Evolutionary conservation across 805 yeast species (phyloP).

Genomic region (Candida yuanshanica): DNA sequence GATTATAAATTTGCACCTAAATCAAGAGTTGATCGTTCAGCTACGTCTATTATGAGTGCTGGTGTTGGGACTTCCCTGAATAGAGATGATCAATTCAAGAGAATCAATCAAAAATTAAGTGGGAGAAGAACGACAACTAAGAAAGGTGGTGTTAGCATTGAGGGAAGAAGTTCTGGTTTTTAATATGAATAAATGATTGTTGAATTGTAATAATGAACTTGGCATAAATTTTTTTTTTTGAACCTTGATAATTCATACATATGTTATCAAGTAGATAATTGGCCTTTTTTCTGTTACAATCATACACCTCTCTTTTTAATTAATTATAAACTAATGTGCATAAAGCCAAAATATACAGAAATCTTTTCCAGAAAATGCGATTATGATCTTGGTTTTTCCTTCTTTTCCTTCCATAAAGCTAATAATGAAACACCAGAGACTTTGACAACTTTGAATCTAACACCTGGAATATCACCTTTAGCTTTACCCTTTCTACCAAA

Average conservation of each 20-base stretch:
- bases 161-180: constrained; percentile 27
- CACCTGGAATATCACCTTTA: constrained; percentile 99
- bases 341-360: constrained; percentile 20
- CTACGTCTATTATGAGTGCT: constrained; percentile 31
- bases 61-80: constrained; percentile 48
- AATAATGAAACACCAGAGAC: constrained; percentile 99
- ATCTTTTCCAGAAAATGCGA: constrained; percentile 14
- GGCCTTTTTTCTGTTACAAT: no score
- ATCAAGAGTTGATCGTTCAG: constrained; percentile 44
- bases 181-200: neutral
- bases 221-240: no score
- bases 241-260: no score
- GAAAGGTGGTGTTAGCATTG: constrained; percentile 75
- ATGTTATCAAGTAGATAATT: no score
- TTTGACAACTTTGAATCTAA: constrained; percentile 99
- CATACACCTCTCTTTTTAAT: neutral
- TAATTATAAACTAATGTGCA: constrained; percentile 20
- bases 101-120: constrained; percentile 46
- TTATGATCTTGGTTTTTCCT: constrained; percentile 99
- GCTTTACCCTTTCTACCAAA: constrained; percentile 99
- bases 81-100: constrained; percentile 76
- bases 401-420: constrained; percentile 99
- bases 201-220: no score
- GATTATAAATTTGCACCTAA: constrained; percentile 90
- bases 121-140: constrained; percentile 28